Evolutionary conservation across 306 rosid species (phyloP), one percentile per base, ranked within the genome.

Genomic region (Quillaja saponaria): DNA sequence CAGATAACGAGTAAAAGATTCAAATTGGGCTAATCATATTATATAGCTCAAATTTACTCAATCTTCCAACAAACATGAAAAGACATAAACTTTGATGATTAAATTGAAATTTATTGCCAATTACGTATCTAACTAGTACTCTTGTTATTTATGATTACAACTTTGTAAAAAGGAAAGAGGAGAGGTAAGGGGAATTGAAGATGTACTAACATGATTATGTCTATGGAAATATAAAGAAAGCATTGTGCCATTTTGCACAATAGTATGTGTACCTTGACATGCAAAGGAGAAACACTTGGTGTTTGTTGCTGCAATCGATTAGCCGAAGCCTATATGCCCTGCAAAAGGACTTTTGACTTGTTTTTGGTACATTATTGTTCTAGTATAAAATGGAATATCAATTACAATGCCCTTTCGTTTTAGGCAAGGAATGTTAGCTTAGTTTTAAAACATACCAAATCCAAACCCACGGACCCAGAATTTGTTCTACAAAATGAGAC

Each of bases 291-390:
- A 51, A 68, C 49, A 60, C 18, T 63, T 14, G 78, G 71, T 52
- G 34, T 19, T 25, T n/a, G 44, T 34, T 15, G 69, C 45, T 38
- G 66, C 82, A 45, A 78, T 73, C 70, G 53, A 68, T 53, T 42
- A 58, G 19, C 71, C n/a, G n/a, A n/a, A n/a, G n/a, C n/a, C n/a
- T 35, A 21, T 15, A 20, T 34, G 31, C 31, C 67, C 31, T 25
- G 31, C 58, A 56, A 1, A 39, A 61, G 39, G 51, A 25, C 66
- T 67, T 72, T 72, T 72, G 78, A 78, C 71, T 67, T 63, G 52
- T 63, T 63, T 63, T 63, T 66, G 34, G 1, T 44, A 63, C 49
- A 10, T 14, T 5, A 16, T 63, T 49, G 15, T 46, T 7, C 7
- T 41, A 25, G 57, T 38, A 40, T 63, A 3, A 33, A 11, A 58